A percentile compares a stretch with the other conserved stretches of the same genome.
phyloP scores from a whole-genome alignment of 495 filamentous ascomycete species.

The Podospora appendiculata region DNA sequence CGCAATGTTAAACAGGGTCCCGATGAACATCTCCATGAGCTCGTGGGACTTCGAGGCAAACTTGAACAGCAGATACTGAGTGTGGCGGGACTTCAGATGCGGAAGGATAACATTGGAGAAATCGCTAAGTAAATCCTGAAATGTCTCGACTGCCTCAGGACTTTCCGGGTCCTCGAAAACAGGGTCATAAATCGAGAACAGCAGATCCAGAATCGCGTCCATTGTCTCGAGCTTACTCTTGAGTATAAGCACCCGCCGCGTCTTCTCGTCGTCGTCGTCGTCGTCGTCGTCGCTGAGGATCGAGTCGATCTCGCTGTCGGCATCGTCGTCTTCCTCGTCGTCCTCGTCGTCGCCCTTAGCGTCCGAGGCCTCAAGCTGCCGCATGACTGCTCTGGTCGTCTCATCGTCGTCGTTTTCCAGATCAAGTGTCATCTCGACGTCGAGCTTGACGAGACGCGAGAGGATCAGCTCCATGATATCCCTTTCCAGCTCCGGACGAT shows the following conservation, averaged over 20 bases:
- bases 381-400: constrained; percentile 39
- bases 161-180: constrained; percentile 52
- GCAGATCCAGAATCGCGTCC: constrained; percentile 80
- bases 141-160: constrained; percentile 39
- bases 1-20: constrained; percentile 60
- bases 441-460: constrained; percentile 75
- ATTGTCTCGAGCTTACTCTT: constrained; percentile 82
- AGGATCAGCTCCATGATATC: constrained; percentile 80
- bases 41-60: constrained; percentile 70
- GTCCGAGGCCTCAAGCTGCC: constrained; percentile 22
- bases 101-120: constrained; percentile 83
- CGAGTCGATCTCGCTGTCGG: constrained; percentile 51
- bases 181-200: constrained; percentile 75
- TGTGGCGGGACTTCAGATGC: constrained; percentile 25
- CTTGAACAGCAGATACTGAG: constrained; percentile 64
- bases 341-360: constrained; percentile 48
- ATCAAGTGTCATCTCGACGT: constrained; percentile 89
- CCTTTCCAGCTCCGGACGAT: constrained; percentile 70
- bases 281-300: constrained; percentile 39
- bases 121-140: constrained; percentile 70
- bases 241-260: constrained; percentile 48
- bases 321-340: constrained; percentile 44
- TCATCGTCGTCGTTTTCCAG: constrained; percentile 58
- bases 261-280: constrained; percentile 35
- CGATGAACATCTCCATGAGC: constrained; percentile 72